Evolutionary conservation across 2,329 filamentous ascomycete genomes (phyloP), one percentile per base, ranked within the genome.

Genomic region (Apiospora arundinis): DNA sequence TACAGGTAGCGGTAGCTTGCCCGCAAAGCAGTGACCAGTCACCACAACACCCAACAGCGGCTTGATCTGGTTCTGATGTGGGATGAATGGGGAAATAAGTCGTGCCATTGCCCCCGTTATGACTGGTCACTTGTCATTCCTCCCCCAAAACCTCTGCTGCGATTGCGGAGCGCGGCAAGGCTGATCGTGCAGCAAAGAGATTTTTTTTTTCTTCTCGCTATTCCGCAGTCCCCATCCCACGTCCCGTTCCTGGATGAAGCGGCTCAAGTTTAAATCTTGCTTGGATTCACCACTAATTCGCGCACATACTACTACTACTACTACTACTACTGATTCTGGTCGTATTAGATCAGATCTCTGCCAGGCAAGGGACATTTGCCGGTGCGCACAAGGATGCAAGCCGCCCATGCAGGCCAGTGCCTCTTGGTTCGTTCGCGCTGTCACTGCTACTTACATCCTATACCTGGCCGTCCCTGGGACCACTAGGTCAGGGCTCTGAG

Each of bases 121-220:
- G 56, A 63, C 56, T 63, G 56, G 56, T 63, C 56, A 63, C 3
- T 63, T 63, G 56, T 37, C 32, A 37, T 60, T 18, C 32, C 25
- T 11, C 32, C 32, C 45, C 45, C 45, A 48, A 63, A 40, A 63
- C 18, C 56, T 63, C 21, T 63, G 56, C 32, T 63, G 56, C 56
- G 56, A 63, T 63, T 63, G 32, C 56, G 56, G 56, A 63, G 56
- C 56, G 18, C 32, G 56, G 56, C 32, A 40, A 63, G 56, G 56
- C 56, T 63, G 56, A 63, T 63, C 56, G 18, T 37, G 52, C 52
- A 40, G 32, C 56, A 40, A 40, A 63, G 32, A 63, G n/a, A 21
- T 40, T 63, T 63, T 63, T 40, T 63, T 40, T 40, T 11, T 23
- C 23, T n/a, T 63, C 28, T 16, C 8, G 21, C 25, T 49, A 6